Evolutionary conservation across 2,329 filamentous ascomycete genomes (phyloP).

Genomic region (Colletotrichum karsti): DNA sequence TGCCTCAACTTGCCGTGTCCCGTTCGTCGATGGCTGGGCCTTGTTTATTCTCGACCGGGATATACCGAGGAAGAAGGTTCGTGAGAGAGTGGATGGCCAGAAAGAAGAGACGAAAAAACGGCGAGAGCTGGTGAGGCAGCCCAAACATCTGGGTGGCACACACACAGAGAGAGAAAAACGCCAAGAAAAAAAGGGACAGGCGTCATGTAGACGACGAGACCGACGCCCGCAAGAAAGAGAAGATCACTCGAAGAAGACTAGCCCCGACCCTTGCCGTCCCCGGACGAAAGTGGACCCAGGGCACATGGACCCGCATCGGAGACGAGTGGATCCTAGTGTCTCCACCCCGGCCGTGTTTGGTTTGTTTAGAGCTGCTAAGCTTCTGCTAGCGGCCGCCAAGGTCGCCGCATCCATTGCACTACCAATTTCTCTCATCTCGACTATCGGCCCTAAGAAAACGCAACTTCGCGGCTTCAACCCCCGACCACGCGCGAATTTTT

Average conservation of each 20-base stretch:
- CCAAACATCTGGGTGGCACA: neutral
- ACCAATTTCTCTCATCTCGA: neutral
- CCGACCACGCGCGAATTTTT: neutral
- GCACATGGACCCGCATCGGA: neutral
- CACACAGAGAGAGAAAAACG: neutral
- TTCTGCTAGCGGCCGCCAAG: slow-evolving; percentile 28
- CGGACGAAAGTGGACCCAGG: neutral
- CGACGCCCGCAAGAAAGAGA: neutral
- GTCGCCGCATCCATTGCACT: slow-evolving; percentile 17
- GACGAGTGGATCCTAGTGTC: neutral
- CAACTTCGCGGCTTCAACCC: slow-evolving; percentile 8
- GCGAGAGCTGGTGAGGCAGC: neutral
- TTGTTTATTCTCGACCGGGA: neutral
- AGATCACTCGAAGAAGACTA: neutral
- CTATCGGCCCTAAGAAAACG: slow-evolving; percentile 25
- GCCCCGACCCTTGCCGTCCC: slow-evolving; percentile 17
- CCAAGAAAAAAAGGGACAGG: neutral
- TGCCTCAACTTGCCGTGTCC: slow-evolving; percentile 11
- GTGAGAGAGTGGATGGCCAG: neutral
- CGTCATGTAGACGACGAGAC: neutral
- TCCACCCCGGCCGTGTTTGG: slow-evolving; percentile 17
- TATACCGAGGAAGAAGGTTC: neutral
- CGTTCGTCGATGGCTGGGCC: neutral
- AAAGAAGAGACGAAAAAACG: neutral
- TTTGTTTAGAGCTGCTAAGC: slow-evolving; percentile 29